A percentile compares a stretch with the other conserved stretches of the same genome.
These are phyloP conservation scores for Liriodendron chinense DNA, from an alignment of 164 flowering plant species.

Conservation along the genomic window DNA sequence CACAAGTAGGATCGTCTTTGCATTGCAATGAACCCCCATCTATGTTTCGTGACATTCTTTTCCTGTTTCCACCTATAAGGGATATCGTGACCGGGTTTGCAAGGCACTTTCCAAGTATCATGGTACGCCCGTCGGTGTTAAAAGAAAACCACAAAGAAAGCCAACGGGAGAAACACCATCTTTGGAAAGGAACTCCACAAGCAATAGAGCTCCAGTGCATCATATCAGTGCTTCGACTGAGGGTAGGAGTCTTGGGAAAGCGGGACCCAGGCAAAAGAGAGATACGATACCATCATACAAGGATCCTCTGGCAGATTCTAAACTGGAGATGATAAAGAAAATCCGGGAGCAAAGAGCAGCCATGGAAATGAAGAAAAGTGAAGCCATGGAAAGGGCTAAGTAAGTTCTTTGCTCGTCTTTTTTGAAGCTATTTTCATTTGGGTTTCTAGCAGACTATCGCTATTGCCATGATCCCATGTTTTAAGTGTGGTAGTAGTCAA, in stretches of 20 bases:
- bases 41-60: neutral
- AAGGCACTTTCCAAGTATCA: slow-evolving; percentile 62
- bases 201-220: slow-evolving; percentile 22
- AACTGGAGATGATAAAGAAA: slow-evolving; percentile 83
- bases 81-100: slow-evolving; percentile 66
- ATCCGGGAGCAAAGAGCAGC: slow-evolving; percentile 73
- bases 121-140: slow-evolving; percentile 48
- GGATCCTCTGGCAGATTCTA: slow-evolving; percentile 73
- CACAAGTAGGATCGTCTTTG: neutral
- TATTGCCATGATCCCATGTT: too few species aligned
- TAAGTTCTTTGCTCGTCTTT: slow-evolving; percentile 25
- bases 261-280: slow-evolving; percentile 26
- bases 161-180: slow-evolving; percentile 27
- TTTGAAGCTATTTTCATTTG: neutral
- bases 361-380: slow-evolving; percentile 53
- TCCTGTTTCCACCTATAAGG: slow-evolving; percentile 31
- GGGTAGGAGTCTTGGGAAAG: slow-evolving; percentile 18
- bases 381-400: slow-evolving; percentile 82
- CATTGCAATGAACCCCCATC: neutral
- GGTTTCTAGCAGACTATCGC: neutral
- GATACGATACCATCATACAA: slow-evolving; percentile 44
- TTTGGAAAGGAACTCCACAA: slow-evolving; percentile 16
- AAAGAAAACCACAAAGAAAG: slow-evolving; percentile 54
- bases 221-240: slow-evolving; percentile 10
- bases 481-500: too few species aligned